Conservation (phyloP, 2,329 filamentous ascomycete genomes). For the Botryotinia globosa region DNA sequence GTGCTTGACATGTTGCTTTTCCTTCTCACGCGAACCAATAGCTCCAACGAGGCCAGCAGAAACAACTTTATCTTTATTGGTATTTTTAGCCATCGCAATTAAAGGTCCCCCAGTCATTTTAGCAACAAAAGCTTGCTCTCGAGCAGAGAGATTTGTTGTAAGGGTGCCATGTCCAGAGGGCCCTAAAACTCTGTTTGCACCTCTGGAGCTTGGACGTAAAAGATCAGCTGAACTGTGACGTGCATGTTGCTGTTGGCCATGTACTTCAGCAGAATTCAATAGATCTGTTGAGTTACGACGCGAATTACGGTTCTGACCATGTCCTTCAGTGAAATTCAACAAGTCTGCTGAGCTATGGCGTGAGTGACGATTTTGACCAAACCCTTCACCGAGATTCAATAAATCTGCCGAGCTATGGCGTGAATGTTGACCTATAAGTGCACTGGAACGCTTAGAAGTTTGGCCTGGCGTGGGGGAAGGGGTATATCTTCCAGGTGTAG, state of each 20-base stretch:
- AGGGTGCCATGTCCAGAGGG: constrained; percentile 44
- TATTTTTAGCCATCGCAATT: constrained; percentile 54
- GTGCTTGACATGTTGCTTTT: constrained; percentile 68
- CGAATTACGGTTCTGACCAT: not conserved
- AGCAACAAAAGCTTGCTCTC: constrained; percentile 86
- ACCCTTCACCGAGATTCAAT: not conserved
- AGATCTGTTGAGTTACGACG: constrained; percentile 5
- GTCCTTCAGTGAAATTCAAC: constrained; percentile 42
- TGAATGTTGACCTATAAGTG: constrained; percentile 38
- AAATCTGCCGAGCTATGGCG: constrained; percentile 42
- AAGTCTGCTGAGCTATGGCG: constrained; percentile 4
- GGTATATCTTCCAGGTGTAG: not conserved
- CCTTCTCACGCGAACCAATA: constrained; percentile 76
- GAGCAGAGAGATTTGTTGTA: constrained; percentile 68
- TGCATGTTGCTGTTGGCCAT: constrained; percentile 40
- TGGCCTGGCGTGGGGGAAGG: constrained; percentile 44
- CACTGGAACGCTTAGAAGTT: constrained; percentile 45
- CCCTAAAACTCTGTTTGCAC: constrained; percentile 45
- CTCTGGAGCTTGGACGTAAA: constrained; percentile 57
- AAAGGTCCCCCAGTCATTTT: constrained; percentile 75
- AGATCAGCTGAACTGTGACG: constrained; percentile 49
- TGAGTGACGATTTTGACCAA: not conserved
- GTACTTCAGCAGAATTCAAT: constrained; percentile 42
- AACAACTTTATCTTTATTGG: constrained; percentile 41
- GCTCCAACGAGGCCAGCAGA: constrained; percentile 70